Evolutionary conservation across 2,329 filamentous ascomycete genomes (phyloP).

Genomic region (Furcasterigmium furcatum): DNA sequence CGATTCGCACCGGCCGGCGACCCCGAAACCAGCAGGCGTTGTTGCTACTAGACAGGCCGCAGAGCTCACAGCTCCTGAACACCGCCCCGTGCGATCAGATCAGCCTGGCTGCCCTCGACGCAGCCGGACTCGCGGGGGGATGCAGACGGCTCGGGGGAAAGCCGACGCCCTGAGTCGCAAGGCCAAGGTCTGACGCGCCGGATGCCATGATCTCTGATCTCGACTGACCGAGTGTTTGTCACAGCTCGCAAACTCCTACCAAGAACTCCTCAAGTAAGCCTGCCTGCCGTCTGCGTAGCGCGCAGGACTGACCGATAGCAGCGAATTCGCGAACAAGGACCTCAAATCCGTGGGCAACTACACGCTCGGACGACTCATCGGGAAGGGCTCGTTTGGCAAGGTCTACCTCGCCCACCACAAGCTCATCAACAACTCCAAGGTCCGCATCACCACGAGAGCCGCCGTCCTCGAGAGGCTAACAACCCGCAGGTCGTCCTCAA

Average conservation of each 20-base stretch:
- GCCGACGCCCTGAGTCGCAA: constrained; percentile 58
- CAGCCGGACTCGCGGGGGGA: constrained; percentile 28
- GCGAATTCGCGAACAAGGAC: constrained; percentile 91
- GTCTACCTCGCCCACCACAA: constrained; percentile 96
- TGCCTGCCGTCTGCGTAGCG: not conserved
- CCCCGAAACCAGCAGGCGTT: no score
- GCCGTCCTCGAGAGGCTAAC: constrained; percentile 1
- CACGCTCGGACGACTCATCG: constrained; percentile 83
- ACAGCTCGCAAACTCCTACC: constrained; percentile 94
- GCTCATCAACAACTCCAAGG: constrained; percentile 97
- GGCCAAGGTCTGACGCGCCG: constrained; percentile 46
- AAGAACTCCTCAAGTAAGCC: constrained; percentile 89
- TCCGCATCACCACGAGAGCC: constrained; percentile 32
- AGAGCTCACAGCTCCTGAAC: no score
- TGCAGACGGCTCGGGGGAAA: constrained; percentile 53
- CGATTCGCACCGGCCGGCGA: no score
- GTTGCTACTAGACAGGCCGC: no score
- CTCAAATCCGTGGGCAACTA: constrained; percentile 94
- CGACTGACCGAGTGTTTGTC: not conserved
- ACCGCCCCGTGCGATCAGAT: no score
- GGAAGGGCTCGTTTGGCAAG: constrained; percentile 97
- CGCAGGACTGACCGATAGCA: constrained; percentile 31
- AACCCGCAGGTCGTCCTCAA: constrained; percentile 86
- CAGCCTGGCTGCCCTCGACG: not conserved
- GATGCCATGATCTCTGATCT: not conserved